Base-by-base conservation (phyloP, 164 flowering plant genomes). In the Chimonanthus praecox region DNA sequence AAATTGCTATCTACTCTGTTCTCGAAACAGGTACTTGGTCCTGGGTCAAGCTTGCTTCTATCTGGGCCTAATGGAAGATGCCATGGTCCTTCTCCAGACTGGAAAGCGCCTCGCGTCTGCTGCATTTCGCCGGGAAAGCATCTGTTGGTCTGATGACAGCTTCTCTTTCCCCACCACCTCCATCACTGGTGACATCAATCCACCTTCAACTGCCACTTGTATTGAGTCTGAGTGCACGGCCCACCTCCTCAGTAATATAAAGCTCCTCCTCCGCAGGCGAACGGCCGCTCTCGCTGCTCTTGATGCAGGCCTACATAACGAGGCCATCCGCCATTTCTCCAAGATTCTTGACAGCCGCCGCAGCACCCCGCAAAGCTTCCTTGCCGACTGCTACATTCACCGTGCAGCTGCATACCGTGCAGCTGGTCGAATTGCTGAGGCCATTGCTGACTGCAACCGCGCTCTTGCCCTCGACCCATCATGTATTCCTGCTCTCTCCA, bases 21-120 rank as follows among this genome's bases (percentile, higher is more conserved):
- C 5, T 5, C 15, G 44, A 47, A 47, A 60, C 87, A 92, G 99
- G 85, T 96, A 92, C 80, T 73, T 87, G 81, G 89, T 93, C 6
- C 73, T 95, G 5, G 99, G 99, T 0, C 91, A 95, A 86, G 99
- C 98, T 3, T 93, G 97, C 73, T 86, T 87, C 78, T 97, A 92
- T 64, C 78, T 96, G 11, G 99, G 99, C 45, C 75, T 94, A 71
- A 87, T 96, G 94, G 98, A 96, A 79, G 98, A 96, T 75, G 97
- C 99, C 1, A 84, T 96, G 94, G 90, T 84, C 6, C 90, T 96
- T 3, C 94, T 96, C 63, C 99, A 96, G 72, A 91, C 95, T 67
- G 95, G 95, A 2, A 94, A 92, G 74, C 95, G 99, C 67, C 87
- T 92, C 9, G 87, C 92, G 18, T 72, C 90, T 7, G 98, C 92